Base-by-base conservation (phyloP, 2,329 filamentous ascomycete genomes). In the Penicillium sp. region DNA sequence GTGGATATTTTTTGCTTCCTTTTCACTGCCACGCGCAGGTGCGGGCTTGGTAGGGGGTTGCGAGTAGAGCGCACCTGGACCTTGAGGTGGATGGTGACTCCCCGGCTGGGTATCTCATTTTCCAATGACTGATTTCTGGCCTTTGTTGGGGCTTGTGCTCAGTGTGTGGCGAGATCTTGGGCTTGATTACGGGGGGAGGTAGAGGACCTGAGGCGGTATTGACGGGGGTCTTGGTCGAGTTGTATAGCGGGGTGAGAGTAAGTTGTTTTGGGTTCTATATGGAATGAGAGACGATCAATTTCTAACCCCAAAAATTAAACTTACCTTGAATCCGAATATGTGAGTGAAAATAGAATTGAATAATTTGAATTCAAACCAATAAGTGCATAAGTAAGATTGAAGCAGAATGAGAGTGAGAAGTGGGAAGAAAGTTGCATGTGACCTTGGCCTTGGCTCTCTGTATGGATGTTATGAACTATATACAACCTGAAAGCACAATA, bases 101-200 rank as follows among this genome's bases (percentile, higher is more conserved):
- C 57, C 56, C 56, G 37, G 53, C 52, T 72, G 59, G 58, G 59
- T 63, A 56, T 70, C 55, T 67, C 72, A 74, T 74, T 68, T 68
- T 74, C 62, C 64, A 66, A 62, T 65, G 53, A 54, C 60, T 53
- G 57, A 16, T 44, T 18, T 35, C 38, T 57, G n/a, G 45, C 50
- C 43, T 53, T 31, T 45, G 53, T 42, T 35, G 37, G 35, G 31
- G 47, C 51, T 44, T 47, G 20, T 52, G 47, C 40, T 39, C 45
- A 22, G 46, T 9, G 18, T 34, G 57, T 48, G 54, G 53, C 31
- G 49, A 14, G 20, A 42, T n/a, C 14, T 24, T 14, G 18, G 38
- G 10, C 7, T 34, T 20, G 20, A 24, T 44, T 18, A 49, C 24
- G 24, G 22, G n/a, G 46, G 26, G 20, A 22, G n/a, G 14, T 3